Base-by-base conservation (phyloP, 257 asterid species). In the Solanum clarkiae region DNA sequence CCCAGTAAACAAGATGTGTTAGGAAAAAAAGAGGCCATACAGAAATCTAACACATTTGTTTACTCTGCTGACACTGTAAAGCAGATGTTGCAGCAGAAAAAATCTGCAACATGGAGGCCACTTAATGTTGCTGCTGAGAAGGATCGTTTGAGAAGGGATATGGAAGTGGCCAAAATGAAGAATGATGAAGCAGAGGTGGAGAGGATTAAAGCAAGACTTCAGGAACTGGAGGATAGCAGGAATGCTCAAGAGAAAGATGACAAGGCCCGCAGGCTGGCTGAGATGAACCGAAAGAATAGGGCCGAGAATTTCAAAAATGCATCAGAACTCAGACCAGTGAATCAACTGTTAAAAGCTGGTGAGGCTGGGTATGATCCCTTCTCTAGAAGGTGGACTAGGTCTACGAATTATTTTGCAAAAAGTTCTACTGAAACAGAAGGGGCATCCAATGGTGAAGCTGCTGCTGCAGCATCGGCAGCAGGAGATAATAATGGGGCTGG, bases 301-400 rank as follows among this genome's bases (percentile, higher is more conserved):
- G 96, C 85, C 11, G 99, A 95, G 90, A 95, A 96, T 90, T 96
- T 96, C 89, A 95, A 89, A 83, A 95, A 93, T 82, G 99, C 99
- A 44, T 96, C 99, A 0, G 97, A 93, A 57, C 56, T 90, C 90
- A 95, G 90, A 87, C 94, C 90, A 1, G 90, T 89, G 44, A 92
- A 88, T 80, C 82, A 90, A 26, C 86, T 92, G 75, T 84, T 94
- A 83, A 92, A 90, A 89, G 97, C 97, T 54, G 98, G 99, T 15
- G 97, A 96, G 84, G 98, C 93, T 17, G 99, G 98, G 36, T 95
- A 96, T 15, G 99, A 96, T 84, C 99, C 99, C 57, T 96, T 96
- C 75, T 96, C 99, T 8, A 92, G 99, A 87, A 94, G 98, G 89
- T 96, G 99, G 99, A 96, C 99, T 40, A 86, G 97, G 84, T 96